Evolutionary conservation across 768 basidiomycete genomes (phyloP).

Genomic region (Auriscalpium microsporum): DNA sequence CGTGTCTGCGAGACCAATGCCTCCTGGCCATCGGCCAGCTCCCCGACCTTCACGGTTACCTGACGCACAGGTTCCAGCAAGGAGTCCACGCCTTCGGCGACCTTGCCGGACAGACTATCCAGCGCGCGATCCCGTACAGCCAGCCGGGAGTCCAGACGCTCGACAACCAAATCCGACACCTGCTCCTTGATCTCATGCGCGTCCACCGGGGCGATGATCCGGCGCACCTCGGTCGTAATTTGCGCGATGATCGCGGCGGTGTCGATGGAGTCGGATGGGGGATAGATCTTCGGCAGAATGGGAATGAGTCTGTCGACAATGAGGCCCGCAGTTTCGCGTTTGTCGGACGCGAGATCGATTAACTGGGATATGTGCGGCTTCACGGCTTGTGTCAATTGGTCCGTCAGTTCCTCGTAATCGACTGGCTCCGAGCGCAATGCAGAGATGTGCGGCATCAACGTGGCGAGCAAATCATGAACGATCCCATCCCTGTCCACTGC

Average conservation of each 20-base stretch:
- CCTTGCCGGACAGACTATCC: conserved; percentile 46
- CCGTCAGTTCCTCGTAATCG: conserved; percentile 72
- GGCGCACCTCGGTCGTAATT: conserved; percentile 61
- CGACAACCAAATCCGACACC: conserved; percentile 82
- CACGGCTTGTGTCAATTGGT: conserved; percentile 71
- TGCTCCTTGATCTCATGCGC: conserved; percentile 85
- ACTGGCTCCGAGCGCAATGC: conserved; percentile 57
- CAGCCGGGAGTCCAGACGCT: conserved; percentile 73
- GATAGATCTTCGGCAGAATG: conserved; percentile 39
- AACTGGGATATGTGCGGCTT: conserved; percentile 85
- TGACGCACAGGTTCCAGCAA: conserved; percentile 35
- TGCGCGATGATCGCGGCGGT: conserved; percentile 47
- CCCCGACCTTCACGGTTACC: conserved; percentile 32
- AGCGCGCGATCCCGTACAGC: conserved; percentile 67
- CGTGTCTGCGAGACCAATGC: conserved; percentile 29
- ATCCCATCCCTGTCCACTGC: conserved; percentile 43
- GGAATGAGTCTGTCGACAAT: conserved; percentile 71
- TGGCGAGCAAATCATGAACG: conserved; percentile 49
- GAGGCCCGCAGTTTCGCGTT: conserved; percentile 76
- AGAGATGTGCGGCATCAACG: conserved; percentile 52
- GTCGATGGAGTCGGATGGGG: conserved; percentile 33
- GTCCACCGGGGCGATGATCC: conserved; percentile 67
- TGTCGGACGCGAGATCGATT: conserved; percentile 83
- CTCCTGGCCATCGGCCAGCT: conserved; percentile 35
- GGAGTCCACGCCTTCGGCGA: conserved; percentile 44